A percentile compares a stretch with the other conserved stretches of the same genome.
Evolutionary conservation across 129 eudicot species (phyloP).

Genomic region (Flaveria trinervia): DNA sequence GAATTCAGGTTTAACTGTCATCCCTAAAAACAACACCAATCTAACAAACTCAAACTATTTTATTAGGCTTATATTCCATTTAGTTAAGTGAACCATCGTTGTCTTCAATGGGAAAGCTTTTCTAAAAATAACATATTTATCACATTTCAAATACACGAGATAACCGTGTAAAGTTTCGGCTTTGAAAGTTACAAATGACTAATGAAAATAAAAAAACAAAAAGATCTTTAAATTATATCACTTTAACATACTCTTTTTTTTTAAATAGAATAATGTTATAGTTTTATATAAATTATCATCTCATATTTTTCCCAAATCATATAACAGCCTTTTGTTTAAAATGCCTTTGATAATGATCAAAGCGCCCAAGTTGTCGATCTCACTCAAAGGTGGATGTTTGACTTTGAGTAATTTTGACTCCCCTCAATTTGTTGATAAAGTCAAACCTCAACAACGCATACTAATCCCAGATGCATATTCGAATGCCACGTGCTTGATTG

Average conservation of each 20-base stretch:
- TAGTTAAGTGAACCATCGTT: too few relatives aligned
- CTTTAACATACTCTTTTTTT: too few relatives aligned
- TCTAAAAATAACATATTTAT: too few relatives aligned
- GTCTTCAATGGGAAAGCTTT: too few relatives aligned
- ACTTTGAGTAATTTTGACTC: conserved; percentile 39
- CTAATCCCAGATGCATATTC: neutral
- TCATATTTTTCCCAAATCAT: neutral
- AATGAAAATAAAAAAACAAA: neutral
- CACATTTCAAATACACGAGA: too few relatives aligned
- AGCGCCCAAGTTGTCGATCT: conserved; percentile 20
- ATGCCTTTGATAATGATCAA: conserved; percentile 6
- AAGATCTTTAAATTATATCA: neutral
- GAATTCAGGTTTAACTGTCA: too few relatives aligned
- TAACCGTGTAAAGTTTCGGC: too few relatives aligned
- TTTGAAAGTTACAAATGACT: neutral
- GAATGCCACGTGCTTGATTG: conserved; percentile 15
- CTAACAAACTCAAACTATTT: too few relatives aligned
- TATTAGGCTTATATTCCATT: too few relatives aligned
- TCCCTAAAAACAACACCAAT: too few relatives aligned
- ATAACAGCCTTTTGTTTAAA: neutral
- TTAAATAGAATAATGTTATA: neutral
- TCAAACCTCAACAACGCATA: conserved; percentile 18
- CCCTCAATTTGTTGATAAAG: neutral
- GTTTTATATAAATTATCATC: neutral
- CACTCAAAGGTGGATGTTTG: conserved; percentile 35